These are phyloP conservation scores for Extremus antarcticus DNA, from an alignment of 495 filamentous ascomycete species.

Conservation along the genomic window DNA sequence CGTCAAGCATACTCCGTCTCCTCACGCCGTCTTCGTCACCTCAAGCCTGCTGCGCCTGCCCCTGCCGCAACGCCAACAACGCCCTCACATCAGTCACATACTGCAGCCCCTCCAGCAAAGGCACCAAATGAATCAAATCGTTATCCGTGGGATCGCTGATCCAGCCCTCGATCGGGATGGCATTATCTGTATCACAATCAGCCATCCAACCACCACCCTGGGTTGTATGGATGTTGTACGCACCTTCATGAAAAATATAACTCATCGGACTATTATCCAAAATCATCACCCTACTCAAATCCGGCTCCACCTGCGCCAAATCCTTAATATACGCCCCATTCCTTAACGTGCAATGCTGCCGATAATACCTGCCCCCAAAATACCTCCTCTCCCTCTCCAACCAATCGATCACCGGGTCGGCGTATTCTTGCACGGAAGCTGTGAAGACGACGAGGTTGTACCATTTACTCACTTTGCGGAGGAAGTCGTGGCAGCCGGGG, in stretches of 20 bases:
- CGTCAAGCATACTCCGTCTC: no score
- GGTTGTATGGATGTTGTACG: slow-evolving; percentile 5
- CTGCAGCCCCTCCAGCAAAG: slow-evolving; percentile 88
- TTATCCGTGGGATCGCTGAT: slow-evolving; percentile 85
- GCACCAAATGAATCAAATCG: slow-evolving; percentile 81
- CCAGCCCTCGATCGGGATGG: slow-evolving; percentile 88
- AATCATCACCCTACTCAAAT: slow-evolving; percentile 95
- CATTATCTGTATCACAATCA: slow-evolving; percentile 55
- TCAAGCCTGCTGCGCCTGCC: slow-evolving; percentile 48
- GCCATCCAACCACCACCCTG: not conserved
- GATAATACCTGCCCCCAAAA: slow-evolving; percentile 82
- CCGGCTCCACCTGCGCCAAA: slow-evolving; percentile 87
- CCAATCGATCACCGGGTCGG: slow-evolving; percentile 98
- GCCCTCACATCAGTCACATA: slow-evolving; percentile 92
- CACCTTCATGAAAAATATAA: slow-evolving; percentile 98
- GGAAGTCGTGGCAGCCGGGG: slow-evolving; percentile 91
- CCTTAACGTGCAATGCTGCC: slow-evolving; percentile 90
- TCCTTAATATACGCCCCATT: slow-evolving; percentile 98
- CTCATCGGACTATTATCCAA: slow-evolving; percentile 95
- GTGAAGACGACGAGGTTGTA: slow-evolving; percentile 97
- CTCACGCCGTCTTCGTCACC: not conserved
- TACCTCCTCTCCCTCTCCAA: slow-evolving; percentile 92
- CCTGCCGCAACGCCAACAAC: slow-evolving; percentile 73
- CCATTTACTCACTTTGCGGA: slow-evolving; percentile 87
- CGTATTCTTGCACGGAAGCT: slow-evolving; percentile 95